These are phyloP conservation scores for Ascochyta pisi DNA, from an alignment of 2,329 filamentous ascomycete species.

Conservation along the genomic window DNA sequence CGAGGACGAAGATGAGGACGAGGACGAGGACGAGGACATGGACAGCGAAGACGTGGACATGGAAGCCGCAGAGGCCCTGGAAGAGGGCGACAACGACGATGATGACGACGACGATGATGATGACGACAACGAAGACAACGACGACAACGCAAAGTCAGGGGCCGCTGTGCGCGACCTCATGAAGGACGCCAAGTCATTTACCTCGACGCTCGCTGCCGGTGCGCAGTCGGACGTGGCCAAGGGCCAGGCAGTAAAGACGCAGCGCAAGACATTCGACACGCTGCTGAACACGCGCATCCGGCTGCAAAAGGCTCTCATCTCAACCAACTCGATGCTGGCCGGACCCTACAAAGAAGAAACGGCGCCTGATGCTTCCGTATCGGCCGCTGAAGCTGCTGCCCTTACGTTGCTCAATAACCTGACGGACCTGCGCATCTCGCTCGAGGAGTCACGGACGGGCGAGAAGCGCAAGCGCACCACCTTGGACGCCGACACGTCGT, in stretches of 20 bases:
- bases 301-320: conserved; percentile 86
- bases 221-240: conserved; percentile 82
- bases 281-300: conserved; percentile 90
- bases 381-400: conserved; percentile 85
- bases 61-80: conserved; percentile 50
- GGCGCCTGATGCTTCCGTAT: conserved; percentile 60
- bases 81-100: conserved; percentile 30
- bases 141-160: conserved; percentile 38
- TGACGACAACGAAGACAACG: conserved; percentile 42
- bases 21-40: conserved; percentile 40
- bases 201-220: conserved; percentile 69
- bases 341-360: conserved; percentile 42
- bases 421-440: conserved; percentile 69
- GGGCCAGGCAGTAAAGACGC: conserved; percentile 82
- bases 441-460: conserved; percentile 61
- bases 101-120: conserved; percentile 44
- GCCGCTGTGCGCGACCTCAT: conserved; percentile 72
- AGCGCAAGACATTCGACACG: conserved; percentile 85
- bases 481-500: conserved; percentile 64
- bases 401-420: conserved; percentile 84
- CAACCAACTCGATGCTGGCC: conserved; percentile 69
- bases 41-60: conserved; percentile 46
- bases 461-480: conserved; percentile 65
- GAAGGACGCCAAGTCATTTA: conserved; percentile 68
- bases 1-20: conserved; percentile 46